Conservation (phyloP, 225 moss, liverwort and hornwort species). For the Marchantia paleacea region DNA sequence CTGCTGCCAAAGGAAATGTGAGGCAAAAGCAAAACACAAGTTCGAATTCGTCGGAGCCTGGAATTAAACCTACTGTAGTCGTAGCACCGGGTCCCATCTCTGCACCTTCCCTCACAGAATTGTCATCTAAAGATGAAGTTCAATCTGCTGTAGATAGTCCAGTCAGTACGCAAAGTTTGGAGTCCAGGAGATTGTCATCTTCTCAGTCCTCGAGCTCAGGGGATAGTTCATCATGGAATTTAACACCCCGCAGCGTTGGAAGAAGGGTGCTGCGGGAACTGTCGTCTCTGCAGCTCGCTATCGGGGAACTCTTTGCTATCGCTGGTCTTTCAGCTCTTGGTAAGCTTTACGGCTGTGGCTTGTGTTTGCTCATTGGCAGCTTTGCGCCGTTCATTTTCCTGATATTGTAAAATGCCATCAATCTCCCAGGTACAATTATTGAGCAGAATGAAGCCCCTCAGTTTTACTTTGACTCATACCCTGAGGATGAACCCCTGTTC, state of each 20-base stretch:
- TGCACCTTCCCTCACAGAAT: constrained; percentile 34
- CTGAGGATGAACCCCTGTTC: constrained; percentile 69
- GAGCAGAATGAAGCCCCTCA: constrained; percentile 76
- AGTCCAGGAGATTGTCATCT: not conserved
- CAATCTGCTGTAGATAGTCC: not conserved
- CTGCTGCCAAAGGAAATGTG: constrained; percentile 27
- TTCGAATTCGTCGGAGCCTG: not conserved
- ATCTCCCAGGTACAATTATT: constrained; percentile 58
- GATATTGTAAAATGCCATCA: not conserved
- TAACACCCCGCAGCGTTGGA: constrained; percentile 18
- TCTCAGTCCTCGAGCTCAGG: constrained; percentile 1
- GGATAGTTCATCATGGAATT: constrained; percentile 12
- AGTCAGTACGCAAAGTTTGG: not conserved
- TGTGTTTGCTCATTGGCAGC: no score
- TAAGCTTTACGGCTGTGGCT: constrained; percentile 5
- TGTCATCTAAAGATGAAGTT: constrained; percentile 3
- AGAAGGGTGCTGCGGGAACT: constrained; percentile 57
- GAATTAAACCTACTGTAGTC: constrained; percentile 4
- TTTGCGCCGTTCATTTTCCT: not conserved
- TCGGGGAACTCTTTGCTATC: constrained; percentile 69
- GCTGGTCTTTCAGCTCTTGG: constrained; percentile 86
- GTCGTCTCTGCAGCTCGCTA: constrained; percentile 83
- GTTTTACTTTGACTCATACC: constrained; percentile 81
- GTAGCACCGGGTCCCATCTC: constrained; percentile 27
- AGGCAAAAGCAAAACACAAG: constrained; percentile 27